Conservation (phyloP, 192 early-diverging fungal genomes). For the Mortierella alpina region DNA sequence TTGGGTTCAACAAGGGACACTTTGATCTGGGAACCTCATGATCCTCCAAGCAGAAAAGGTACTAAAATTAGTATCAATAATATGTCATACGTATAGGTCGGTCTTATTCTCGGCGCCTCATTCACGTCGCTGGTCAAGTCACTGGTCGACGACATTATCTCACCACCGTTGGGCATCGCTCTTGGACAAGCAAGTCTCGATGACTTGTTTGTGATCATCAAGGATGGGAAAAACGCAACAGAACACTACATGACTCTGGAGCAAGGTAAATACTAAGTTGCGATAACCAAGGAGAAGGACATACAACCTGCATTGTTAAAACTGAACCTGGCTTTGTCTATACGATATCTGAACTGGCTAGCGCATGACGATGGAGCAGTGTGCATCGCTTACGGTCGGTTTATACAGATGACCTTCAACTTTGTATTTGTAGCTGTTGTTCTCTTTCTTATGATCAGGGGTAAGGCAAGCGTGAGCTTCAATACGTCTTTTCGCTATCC, state of each 20-base stretch:
- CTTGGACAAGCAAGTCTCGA: constrained; percentile 41
- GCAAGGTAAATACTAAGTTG: constrained; percentile 8
- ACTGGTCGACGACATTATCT: constrained; percentile 40
- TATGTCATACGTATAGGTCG: constrained; percentile 15
- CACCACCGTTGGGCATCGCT: constrained; percentile 34
- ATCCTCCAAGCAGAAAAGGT: not conserved
- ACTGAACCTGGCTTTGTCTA: not conserved
- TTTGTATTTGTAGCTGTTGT: constrained; percentile 34
- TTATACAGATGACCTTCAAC: constrained; percentile 37
- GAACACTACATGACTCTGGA: constrained; percentile 32
- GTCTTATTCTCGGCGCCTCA: constrained; percentile 32
- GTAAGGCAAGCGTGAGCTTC: not conserved
- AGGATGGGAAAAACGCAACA: constrained; percentile 28
- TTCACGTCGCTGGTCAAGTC: constrained; percentile 34
- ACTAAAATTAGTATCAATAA: no score
- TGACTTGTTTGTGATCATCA: constrained; percentile 40
- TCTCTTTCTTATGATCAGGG: constrained; percentile 23
- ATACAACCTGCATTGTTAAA: not conserved
- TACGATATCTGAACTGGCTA: constrained; percentile 2
- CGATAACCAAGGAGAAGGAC: not conserved
- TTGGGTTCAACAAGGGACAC: not conserved
- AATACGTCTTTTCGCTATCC: not conserved
- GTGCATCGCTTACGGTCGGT: constrained; percentile 41
- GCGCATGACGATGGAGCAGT: constrained; percentile 44
- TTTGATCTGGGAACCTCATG: not conserved